Evolutionary conservation across 2,329 filamentous ascomycete species (phyloP).

Genomic region (Phialophora tarda): DNA sequence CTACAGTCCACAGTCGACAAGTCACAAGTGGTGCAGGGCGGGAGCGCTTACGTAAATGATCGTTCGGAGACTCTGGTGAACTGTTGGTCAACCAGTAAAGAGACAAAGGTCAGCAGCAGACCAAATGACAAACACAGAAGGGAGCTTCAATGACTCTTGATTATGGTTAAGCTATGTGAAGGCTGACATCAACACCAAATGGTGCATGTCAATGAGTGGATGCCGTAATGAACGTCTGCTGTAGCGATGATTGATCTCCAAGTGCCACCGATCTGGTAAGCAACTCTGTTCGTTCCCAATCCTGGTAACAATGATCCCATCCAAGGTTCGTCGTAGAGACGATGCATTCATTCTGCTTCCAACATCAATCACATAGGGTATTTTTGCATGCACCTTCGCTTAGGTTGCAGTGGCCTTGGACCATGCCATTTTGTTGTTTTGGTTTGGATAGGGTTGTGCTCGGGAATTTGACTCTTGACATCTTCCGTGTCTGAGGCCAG

Average conservation of each 20-base stretch:
- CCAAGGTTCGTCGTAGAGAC: not conserved
- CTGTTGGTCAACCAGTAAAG: not conserved
- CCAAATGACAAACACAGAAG: not conserved
- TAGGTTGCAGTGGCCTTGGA: not conserved
- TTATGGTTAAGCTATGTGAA: conserved; percentile 1
- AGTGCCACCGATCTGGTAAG: not conserved
- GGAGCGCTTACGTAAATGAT: not conserved
- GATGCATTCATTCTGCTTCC: conserved; percentile 2
- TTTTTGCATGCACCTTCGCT: conserved; percentile 1
- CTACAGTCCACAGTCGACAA: not conserved
- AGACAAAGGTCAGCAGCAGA: not conserved
- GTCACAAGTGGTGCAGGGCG: not conserved
- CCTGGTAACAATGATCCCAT: conserved; percentile 2
- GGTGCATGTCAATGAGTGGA: not conserved
- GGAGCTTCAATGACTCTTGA: not conserved
- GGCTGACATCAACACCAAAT: not conserved
- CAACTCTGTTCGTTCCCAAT: not conserved
- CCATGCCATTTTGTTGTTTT: not conserved
- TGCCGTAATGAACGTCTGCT: not conserved
- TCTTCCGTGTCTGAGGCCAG: not conserved
- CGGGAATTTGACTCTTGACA: not conserved
- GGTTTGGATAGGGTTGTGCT: not conserved
- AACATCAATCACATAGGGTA: conserved; percentile 3
- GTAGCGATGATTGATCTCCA: not conserved
- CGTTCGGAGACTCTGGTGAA: not conserved